Base-by-base conservation (phyloP, 2,329 filamentous ascomycete genomes). In the Davidsoniella virescens region DNA sequence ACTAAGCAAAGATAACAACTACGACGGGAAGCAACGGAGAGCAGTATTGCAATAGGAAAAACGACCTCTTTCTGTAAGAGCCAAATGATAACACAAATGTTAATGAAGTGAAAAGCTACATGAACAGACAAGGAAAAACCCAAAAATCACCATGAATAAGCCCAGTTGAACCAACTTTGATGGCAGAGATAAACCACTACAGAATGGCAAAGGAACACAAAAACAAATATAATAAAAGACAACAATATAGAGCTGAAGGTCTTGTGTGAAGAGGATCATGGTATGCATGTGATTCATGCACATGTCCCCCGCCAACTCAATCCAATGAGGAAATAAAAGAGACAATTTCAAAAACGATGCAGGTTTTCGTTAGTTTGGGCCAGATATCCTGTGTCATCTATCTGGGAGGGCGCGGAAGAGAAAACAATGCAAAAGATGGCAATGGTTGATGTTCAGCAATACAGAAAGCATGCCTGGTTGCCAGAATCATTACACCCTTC, bases 311-410 rank as follows among this genome's bases (percentile, higher is more conserved):
- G 18, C 18, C 41, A 48, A 44, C 40, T 43, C 29, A 37, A 5
- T 26, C n/a, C 17, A 44, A 23, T 23, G 20, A 23, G 23, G 36
- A 16, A 25, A 47, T 23, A 41, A 52, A 51, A 45, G 5, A 52
- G 29, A 12, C 8, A 33, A 33, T 9, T 9, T 33, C 29, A 33
- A 12, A 49, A 49, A 45, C 33, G 20, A 40, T 16, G 20, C 25
- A 45, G 41, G 44, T 50, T 50, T 50, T 41, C 26, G 46, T 52
- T 52, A 45, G 41, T 41, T 41, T 39, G 16, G 17, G 36, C 47
- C 51, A 53, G 51, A 53, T 50, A 53, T 53, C 38, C 47, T 50
- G 47, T 50, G 47, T 23, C 47, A 37, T 47, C 51, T 53, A 53
- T 50, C 51, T 53, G 51, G 38, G 29, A 44, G 29, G 38, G 16